Conservation (phyloP, 2,329 filamentous ascomycete genomes). For the Achaetomium macrosporum region DNA sequence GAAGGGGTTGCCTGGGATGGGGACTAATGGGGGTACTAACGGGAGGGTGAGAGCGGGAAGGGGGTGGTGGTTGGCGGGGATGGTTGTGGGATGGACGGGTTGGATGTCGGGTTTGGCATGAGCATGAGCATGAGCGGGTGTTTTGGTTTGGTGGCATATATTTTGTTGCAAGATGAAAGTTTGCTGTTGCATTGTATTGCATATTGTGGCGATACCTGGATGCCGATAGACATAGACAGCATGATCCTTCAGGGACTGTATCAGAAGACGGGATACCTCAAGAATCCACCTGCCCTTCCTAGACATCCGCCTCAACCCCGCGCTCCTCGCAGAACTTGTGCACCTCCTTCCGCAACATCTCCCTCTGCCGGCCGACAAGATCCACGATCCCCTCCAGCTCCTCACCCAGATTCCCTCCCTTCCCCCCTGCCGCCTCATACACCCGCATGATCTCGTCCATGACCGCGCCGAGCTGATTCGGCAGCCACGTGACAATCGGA, state of each 20-base stretch:
- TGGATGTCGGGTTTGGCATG: constrained; percentile 1
- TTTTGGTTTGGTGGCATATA: not conserved
- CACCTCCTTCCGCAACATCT: constrained; percentile 14
- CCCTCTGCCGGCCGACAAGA: constrained; percentile 9
- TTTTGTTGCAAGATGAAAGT: not conserved
- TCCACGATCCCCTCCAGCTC: constrained; percentile 15
- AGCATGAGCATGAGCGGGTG: too few relatives aligned
- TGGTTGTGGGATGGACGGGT: constrained; percentile 2
- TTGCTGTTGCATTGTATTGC: not conserved
- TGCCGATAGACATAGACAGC: not conserved
- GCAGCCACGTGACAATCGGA: constrained; percentile 78
- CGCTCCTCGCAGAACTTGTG: constrained; percentile 27
- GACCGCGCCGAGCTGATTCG: constrained; percentile 73
- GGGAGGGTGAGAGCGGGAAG: not conserved
- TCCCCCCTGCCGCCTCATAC: constrained; percentile 28
- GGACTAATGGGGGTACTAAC: not conserved
- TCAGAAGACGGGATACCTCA: not conserved
- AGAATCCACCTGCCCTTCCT: constrained; percentile 36
- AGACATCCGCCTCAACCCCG: constrained; percentile 29
- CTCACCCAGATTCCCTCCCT: constrained; percentile 27
- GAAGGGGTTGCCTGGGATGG: constrained; percentile 42
- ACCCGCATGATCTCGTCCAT: constrained; percentile 64
- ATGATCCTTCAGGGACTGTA: not conserved
- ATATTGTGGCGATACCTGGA: not conserved
- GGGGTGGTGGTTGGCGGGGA: not conserved